phyloP scores from a whole-genome alignment of 345 rosid species.

The Gossypium thurberi region DNA sequence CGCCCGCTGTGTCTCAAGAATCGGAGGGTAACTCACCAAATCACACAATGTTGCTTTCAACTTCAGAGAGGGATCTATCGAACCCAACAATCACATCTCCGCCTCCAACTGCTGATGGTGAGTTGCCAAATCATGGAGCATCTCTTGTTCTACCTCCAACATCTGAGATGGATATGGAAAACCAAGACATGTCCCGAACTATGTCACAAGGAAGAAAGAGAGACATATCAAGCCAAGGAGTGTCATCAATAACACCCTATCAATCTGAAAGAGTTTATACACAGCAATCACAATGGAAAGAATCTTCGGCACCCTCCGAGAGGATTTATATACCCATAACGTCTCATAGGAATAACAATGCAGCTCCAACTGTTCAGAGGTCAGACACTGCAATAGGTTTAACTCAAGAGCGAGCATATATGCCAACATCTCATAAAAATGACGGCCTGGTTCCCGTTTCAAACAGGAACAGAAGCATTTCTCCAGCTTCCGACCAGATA shows the following conservation, averaged over 20 bases:
- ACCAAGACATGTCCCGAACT: slow-evolving; percentile 5
- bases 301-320: slow-evolving; percentile 15
- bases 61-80: slow-evolving; percentile 17
- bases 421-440: slow-evolving; percentile 18
- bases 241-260: slow-evolving; percentile 14
- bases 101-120: slow-evolving; percentile 18
- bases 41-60: slow-evolving; percentile 13
- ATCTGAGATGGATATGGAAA: slow-evolving; percentile 17
- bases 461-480: slow-evolving; percentile 10
- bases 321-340: slow-evolving; percentile 16
- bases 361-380: slow-evolving; percentile 15
- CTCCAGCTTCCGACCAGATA: slow-evolving; percentile 24
- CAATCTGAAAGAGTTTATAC: slow-evolving; percentile 23
- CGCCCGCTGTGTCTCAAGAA: slow-evolving; percentile 17
- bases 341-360: slow-evolving; percentile 16
- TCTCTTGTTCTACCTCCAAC: slow-evolving; percentile 18
- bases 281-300: slow-evolving; percentile 28
- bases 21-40: slow-evolving; percentile 26
- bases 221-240: slow-evolving; percentile 18
- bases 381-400: slow-evolving; percentile 16
- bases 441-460: slow-evolving; percentile 15
- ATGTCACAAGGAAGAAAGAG: slow-evolving; percentile 14
- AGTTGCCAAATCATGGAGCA: slow-evolving; percentile 18
- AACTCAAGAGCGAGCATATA: slow-evolving; percentile 15
- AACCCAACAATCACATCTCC: slow-evolving; percentile 23